Evolutionary conservation across 495 filamentous ascomycete species (phyloP), one percentile per base, ranked within the genome.

Genomic region (Aspergillus funiculosus): DNA sequence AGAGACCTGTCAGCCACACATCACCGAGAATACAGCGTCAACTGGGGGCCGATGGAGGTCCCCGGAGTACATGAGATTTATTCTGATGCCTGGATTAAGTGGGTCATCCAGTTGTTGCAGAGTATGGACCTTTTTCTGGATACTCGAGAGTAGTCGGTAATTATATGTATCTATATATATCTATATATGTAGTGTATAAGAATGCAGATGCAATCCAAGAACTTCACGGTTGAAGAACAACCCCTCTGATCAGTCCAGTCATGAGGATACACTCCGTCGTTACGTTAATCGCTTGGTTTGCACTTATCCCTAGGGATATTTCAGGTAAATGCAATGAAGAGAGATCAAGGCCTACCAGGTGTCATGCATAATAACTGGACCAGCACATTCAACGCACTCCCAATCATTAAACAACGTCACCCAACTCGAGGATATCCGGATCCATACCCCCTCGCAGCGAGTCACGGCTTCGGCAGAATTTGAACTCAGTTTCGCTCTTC

Each of bases 381-480:
- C 14, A 55, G 52, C n/a, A 4, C 43, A 48, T 25, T 55, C 52
- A 4, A 40, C 48, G 11, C 47, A 26, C 3, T 39, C 43, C 21
- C 4, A 14, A 3, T 5, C 26, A 6, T 0, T 11, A 0, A n/a
- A 39, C 20, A 19, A 39, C 9, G 21, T n/a, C 1, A 30, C 6
- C 30, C 17, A 7, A 4, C 19, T 55, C 0, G 27, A 48, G 13
- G 25, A 46, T 19, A 18, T 48, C 19, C 9, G 11, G 0, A 47
- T 55, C 13, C 19, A 48, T 8, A 54, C 42, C 3, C 38, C 32
- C 6, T 40, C 34, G 0, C 44, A 48, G 5, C 2, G 19, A 17
- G 30, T 37, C 7, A 26, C 11, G 11, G 0, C 28, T 2, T 0
- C 28, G 0, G 18, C 31, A 3, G 7, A 7, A 15, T 43, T 51